A percentile compares a stretch with the other conserved stretches of the same genome.
Conservation (phyloP, 805 yeast species). For the Zygoascus ofunaensis region DNA sequence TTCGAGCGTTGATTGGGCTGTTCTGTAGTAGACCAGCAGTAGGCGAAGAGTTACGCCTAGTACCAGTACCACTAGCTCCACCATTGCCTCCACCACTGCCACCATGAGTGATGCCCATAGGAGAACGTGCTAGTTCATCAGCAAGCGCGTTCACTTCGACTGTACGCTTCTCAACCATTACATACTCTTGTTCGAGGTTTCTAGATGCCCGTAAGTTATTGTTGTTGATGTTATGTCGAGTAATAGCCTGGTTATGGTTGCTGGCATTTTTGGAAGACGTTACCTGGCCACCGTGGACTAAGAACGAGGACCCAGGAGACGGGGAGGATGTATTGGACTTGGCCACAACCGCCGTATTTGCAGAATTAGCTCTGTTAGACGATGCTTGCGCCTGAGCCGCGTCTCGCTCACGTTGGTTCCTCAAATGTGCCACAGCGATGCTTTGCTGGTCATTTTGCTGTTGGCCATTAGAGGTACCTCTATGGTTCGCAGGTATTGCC, state of each 20-base stretch:
- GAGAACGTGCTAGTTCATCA: slow-evolving; percentile 61
- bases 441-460: background rate
- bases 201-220: background rate
- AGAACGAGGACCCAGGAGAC: slow-evolving; percentile 17
- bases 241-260: background rate
- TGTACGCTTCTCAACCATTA: slow-evolving; percentile 86
- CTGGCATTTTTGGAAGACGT: background rate
- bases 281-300: slow-evolving; percentile 9
- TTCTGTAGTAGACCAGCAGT: background rate
- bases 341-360: background rate
- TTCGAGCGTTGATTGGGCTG: slow-evolving; percentile 15
- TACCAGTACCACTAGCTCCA: background rate
- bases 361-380: background rate
- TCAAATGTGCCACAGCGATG: background rate
- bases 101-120: slow-evolving; percentile 4
- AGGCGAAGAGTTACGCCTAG: background rate
- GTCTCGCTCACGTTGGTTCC: background rate
- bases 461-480: background rate
- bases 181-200: slow-evolving; percentile 42
- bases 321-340: slow-evolving; percentile 10
- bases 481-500: slow-evolving; percentile 1
- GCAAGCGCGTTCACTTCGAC: slow-evolving; percentile 95
- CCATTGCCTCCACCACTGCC: background rate
- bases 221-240: background rate
- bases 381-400: background rate